Evolutionary conservation across 2,329 filamentous ascomycete genomes (phyloP).

Genomic region (Venturia carpophila): DNA sequence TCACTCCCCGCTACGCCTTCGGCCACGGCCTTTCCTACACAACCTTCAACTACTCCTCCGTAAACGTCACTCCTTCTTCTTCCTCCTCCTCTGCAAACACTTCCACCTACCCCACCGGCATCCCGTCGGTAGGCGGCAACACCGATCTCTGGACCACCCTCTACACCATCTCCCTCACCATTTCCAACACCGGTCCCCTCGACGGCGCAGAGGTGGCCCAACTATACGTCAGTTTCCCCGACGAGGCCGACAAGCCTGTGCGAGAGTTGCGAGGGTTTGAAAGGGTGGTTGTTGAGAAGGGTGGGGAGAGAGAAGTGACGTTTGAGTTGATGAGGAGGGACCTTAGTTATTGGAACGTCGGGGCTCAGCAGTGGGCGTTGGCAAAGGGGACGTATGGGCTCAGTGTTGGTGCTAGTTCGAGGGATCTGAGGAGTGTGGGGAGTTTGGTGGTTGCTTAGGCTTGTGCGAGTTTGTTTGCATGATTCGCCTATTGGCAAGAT

Average conservation of each 20-base stretch:
- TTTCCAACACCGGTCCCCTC: slow-evolving; percentile 39
- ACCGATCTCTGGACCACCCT: slow-evolving; percentile 1
- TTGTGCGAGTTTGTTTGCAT: no score
- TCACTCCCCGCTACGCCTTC: slow-evolving; percentile 4
- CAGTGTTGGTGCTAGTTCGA: slow-evolving; percentile 51
- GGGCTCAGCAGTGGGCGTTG: slow-evolving; percentile 50
- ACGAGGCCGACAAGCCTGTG: slow-evolving; percentile 49
- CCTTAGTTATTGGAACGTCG: slow-evolving; percentile 56
- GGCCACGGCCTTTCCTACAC: slow-evolving; percentile 18
- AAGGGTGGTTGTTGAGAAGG: slow-evolving; percentile 47
- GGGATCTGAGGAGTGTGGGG: slow-evolving; percentile 37
- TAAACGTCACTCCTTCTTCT: background rate
- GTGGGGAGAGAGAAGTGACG: slow-evolving; percentile 40
- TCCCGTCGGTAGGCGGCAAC: background rate
- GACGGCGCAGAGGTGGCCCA: slow-evolving; percentile 49
- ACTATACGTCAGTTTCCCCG: slow-evolving; percentile 54
- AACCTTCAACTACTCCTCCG: slow-evolving; percentile 14
- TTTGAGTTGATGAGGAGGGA: slow-evolving; percentile 53
- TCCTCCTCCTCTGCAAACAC: background rate
- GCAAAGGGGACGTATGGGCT: slow-evolving; percentile 38
- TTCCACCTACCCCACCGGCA: slow-evolving; percentile 1
- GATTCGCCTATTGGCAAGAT: no score
- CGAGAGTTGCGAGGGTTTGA: slow-evolving; percentile 55
- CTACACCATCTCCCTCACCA: background rate
- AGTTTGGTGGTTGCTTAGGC: no score